Conservation (phyloP, 2,329 filamentous ascomycete species). For the Trichoderma harzianum region DNA sequence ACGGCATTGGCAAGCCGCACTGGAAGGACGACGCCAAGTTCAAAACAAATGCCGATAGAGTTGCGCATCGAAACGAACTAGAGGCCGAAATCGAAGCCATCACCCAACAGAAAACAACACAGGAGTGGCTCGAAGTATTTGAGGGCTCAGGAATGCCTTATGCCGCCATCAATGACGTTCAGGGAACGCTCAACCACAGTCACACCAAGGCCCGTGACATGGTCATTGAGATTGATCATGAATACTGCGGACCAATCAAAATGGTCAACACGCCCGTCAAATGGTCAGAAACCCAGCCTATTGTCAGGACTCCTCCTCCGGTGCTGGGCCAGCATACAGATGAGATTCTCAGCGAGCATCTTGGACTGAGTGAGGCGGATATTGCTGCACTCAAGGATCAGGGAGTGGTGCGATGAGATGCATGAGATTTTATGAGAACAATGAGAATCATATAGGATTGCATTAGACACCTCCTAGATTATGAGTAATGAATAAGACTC, state of each 20-base stretch:
- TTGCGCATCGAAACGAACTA: conserved; percentile 70
- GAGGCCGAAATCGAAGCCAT: conserved; percentile 75
- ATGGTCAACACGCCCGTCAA: conserved; percentile 94
- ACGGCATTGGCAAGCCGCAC: conserved; percentile 54
- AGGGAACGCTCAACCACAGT: conserved; percentile 75
- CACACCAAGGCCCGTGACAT: conserved; percentile 84
- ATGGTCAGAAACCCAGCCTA: conserved; percentile 77
- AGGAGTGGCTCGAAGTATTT: conserved; percentile 81
- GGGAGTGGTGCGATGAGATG: conserved; percentile 60
- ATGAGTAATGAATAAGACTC: not conserved
- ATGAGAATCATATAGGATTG: not conserved
- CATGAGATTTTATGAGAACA: not conserved
- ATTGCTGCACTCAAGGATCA: conserved; percentile 61
- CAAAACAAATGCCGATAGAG: conserved; percentile 58
- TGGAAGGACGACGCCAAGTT: conserved; percentile 60
- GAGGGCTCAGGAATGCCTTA: conserved; percentile 92
- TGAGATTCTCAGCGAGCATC: conserved; percentile 63
- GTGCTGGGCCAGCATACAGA: conserved; percentile 84
- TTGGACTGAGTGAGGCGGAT: conserved; percentile 57
- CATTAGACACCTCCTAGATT: not conserved
- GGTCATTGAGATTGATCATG: conserved; percentile 85
- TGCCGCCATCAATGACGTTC: conserved; percentile 90
- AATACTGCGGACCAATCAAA: conserved; percentile 77
- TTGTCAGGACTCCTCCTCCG: conserved; percentile 74
- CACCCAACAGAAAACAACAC: conserved; percentile 73